phyloP scores from a whole-genome alignment of 2,329 filamentous ascomycete species.

The Fusarium protoensiforme region DNA sequence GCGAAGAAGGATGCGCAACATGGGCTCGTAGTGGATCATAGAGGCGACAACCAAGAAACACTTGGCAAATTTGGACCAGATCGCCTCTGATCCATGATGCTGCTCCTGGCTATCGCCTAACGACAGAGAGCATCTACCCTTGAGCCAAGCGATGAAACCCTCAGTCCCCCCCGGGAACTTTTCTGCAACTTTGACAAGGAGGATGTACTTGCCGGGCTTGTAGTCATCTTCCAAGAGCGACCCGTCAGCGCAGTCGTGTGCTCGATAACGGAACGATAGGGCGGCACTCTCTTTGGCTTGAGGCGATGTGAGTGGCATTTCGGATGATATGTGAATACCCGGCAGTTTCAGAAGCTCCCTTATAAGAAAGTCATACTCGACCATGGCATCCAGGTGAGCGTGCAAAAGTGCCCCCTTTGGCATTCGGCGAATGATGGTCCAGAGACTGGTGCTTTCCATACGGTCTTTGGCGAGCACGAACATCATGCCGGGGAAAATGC shows the following conservation, averaged over 20 bases:
- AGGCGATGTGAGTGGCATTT: conserved; percentile 65
- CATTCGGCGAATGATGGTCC: conserved; percentile 86
- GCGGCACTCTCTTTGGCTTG: conserved; percentile 64
- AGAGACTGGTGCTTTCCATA: conserved; percentile 88
- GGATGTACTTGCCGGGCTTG: conserved; percentile 65
- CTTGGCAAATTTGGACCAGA: conserved; percentile 84
- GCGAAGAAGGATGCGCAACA: conserved; percentile 82
- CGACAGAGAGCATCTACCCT: conserved; percentile 76
- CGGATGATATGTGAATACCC: conserved; percentile 77
- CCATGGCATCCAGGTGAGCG: conserved; percentile 91
- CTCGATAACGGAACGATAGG: conserved; percentile 72
- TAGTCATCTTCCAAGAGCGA: conserved; percentile 78
- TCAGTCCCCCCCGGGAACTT: conserved; percentile 78
- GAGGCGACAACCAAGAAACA: conserved; percentile 80
- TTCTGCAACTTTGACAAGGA: conserved; percentile 72
- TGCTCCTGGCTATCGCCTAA: conserved; percentile 79
- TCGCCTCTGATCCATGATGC: conserved; percentile 84
- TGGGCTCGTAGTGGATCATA: conserved; percentile 89
- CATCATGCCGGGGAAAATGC: conserved; percentile 91
- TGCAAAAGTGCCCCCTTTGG: conserved; percentile 90
- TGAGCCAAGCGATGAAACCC: conserved; percentile 83
- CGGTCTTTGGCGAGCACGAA: conserved; percentile 86
- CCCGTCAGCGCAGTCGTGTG: conserved; percentile 54
- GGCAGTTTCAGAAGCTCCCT: conserved; percentile 76
- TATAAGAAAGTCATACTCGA: conserved; percentile 84